Conservation (phyloP, 2,329 filamentous ascomycete species). For the Fusarium tricinctum region DNA sequence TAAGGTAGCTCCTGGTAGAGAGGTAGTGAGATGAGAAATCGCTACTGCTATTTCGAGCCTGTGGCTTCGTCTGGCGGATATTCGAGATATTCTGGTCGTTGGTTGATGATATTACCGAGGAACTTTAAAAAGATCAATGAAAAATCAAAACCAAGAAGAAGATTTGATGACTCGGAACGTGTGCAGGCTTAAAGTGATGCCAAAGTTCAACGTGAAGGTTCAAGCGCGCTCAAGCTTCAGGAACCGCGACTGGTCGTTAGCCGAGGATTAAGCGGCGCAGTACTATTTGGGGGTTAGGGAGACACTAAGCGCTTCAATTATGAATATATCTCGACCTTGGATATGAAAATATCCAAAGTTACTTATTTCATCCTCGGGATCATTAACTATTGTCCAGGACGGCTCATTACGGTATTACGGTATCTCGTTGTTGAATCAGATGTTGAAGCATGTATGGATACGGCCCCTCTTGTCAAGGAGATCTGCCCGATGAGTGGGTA, state of each 20-base stretch:
- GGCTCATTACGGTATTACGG: not conserved
- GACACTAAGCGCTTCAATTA: not conserved
- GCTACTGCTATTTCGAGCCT: not conserved
- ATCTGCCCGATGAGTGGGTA: conserved; percentile 1
- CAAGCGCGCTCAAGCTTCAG: conserved; percentile 33
- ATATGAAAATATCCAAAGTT: no score
- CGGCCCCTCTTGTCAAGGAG: not conserved
- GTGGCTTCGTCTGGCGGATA: not conserved
- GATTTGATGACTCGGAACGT: conserved; percentile 18
- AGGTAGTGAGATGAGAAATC: conserved; percentile 11
- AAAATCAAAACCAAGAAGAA: conserved; percentile 3
- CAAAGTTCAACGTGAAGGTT: conserved; percentile 23
- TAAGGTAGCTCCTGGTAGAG: not conserved
- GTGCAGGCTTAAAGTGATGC: conserved; percentile 29
- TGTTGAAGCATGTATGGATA: not conserved
- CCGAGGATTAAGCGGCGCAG: conserved; percentile 46
- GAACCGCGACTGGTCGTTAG: conserved; percentile 27
- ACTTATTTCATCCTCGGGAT: accelerated
- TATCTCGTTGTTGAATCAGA: not conserved
- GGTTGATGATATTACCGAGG: no score
- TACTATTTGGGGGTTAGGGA: no score
- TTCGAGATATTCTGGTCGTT: not conserved
- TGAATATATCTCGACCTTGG: no score
- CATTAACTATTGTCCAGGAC: not conserved
- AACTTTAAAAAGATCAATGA: not conserved